Evolutionary conservation across 2,329 filamentous ascomycete species (phyloP).

Genomic region (Alternaria brassicicola): DNA sequence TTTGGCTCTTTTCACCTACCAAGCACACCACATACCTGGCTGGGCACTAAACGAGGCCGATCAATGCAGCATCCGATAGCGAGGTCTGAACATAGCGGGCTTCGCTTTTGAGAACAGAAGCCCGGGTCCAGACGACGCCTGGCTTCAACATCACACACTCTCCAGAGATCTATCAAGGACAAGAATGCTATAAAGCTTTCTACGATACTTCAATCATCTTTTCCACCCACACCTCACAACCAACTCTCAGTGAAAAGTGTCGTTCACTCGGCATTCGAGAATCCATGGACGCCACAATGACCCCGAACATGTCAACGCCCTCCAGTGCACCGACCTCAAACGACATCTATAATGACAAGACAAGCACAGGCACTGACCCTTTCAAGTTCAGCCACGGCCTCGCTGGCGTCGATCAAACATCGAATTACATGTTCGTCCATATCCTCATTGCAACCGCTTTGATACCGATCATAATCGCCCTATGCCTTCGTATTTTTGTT

Average conservation of each 20-base stretch:
- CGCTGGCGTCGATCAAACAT: conserved; percentile 51
- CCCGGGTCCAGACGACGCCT: not conserved
- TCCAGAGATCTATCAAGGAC: not conserved
- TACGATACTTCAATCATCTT: not conserved
- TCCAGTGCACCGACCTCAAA: conserved; percentile 3
- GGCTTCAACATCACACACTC: not conserved
- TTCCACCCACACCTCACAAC: not conserved
- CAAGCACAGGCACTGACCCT: conserved; percentile 21
- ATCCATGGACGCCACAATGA: not conserved
- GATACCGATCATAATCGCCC: conserved; percentile 6
- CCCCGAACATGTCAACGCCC: not conserved
- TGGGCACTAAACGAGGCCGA: not conserved
- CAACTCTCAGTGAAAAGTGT: not conserved
- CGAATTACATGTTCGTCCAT: conserved; percentile 49
- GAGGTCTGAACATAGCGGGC: not conserved
- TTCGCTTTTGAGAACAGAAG: not conserved
- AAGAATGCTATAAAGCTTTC: not conserved
- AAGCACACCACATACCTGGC: not conserved
- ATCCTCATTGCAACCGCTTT: conserved; percentile 18
- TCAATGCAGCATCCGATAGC: not conserved
- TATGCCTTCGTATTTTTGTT: conserved; percentile 9
- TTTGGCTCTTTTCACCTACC: not conserved
- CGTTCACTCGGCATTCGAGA: not conserved
- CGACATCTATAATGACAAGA: conserved; percentile 11
- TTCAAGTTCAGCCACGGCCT: conserved; percentile 50